Evolutionary conservation across 2,329 filamentous ascomycete species (phyloP).

Genomic region (Aspergillus quadricinctus): DNA sequence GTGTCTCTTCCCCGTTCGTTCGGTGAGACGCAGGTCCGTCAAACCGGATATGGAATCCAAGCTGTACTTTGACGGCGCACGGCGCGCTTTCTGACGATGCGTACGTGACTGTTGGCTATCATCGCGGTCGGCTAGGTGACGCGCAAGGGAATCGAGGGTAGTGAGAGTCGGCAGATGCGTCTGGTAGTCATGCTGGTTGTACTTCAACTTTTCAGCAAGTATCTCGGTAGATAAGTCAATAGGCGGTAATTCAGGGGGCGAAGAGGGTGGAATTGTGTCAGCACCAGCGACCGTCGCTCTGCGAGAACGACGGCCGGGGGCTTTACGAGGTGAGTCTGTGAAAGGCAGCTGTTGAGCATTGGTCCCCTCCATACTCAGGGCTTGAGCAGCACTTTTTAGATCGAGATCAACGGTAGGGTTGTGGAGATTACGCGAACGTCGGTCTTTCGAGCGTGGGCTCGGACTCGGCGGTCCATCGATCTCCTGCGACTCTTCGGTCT

Average conservation of each 20-base stretch:
- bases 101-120: conserved; percentile 17
- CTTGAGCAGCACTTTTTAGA: conserved; percentile 18
- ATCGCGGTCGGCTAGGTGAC: conserved; percentile 14
- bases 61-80: conserved; percentile 24
- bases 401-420: conserved; percentile 19
- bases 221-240: conserved; percentile 20
- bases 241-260: conserved; percentile 25
- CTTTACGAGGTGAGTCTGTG: conserved; percentile 18
- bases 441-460: conserved; percentile 32
- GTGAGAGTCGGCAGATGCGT: conserved; percentile 20
- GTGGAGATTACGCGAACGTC: conserved; percentile 15
- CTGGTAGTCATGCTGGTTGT: conserved; percentile 19
- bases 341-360: conserved; percentile 23
- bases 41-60: conserved; percentile 26
- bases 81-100: conserved; percentile 19
- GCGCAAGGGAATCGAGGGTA: conserved; percentile 23
- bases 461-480: conserved; percentile 31
- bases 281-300: conserved; percentile 8
- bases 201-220: conserved; percentile 17
- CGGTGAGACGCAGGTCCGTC: conserved; percentile 13
- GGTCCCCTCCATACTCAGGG: conserved; percentile 23
- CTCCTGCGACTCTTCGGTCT: conserved; percentile 26
- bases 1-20: conserved; percentile 19
- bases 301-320: conserved; percentile 8
- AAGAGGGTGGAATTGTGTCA: conserved; percentile 24